Conservation (phyloP, 148 eudicot genomes). For the Heliosperma pusillum region DNA sequence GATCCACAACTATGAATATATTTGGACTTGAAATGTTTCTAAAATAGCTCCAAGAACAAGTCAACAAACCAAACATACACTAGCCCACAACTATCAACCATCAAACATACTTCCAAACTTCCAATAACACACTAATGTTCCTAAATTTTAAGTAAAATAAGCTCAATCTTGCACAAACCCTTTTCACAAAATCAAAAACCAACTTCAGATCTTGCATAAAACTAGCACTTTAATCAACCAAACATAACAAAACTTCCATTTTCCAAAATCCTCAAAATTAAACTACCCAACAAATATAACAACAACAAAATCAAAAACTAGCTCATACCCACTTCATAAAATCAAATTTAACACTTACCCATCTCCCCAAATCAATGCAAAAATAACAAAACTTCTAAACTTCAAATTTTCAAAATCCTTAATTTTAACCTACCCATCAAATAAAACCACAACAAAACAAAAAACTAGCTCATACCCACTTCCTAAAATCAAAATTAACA, state of each 20-base stretch:
- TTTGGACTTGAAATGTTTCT: not conserved
- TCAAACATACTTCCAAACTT: not conserved
- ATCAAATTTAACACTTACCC: not conserved
- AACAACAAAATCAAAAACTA: constrained; percentile 8
- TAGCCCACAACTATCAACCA: not conserved
- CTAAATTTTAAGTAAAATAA: not conserved
- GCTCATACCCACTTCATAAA: constrained; percentile 9
- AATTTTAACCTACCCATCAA: not conserved
- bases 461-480: constrained; percentile 4
- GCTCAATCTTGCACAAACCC: not conserved
- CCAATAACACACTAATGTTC: not conserved
- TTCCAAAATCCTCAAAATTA: not conserved
- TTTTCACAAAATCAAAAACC: not conserved
- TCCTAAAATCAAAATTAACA: constrained; percentile 5
- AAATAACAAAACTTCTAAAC: not conserved
- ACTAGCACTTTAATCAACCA: not conserved
- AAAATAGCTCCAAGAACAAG: not conserved
- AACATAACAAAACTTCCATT: not conserved
- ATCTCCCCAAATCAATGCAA: constrained; percentile 1
- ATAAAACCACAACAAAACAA: not conserved
- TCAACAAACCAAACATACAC: not conserved
- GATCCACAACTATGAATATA: not conserved
- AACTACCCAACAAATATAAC: not conserved
- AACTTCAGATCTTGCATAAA: constrained; percentile 16
- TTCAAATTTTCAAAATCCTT: not conserved